Conservation (phyloP, 192 early-diverging fungal genomes). For the Chytriomyces sp. region DNA sequence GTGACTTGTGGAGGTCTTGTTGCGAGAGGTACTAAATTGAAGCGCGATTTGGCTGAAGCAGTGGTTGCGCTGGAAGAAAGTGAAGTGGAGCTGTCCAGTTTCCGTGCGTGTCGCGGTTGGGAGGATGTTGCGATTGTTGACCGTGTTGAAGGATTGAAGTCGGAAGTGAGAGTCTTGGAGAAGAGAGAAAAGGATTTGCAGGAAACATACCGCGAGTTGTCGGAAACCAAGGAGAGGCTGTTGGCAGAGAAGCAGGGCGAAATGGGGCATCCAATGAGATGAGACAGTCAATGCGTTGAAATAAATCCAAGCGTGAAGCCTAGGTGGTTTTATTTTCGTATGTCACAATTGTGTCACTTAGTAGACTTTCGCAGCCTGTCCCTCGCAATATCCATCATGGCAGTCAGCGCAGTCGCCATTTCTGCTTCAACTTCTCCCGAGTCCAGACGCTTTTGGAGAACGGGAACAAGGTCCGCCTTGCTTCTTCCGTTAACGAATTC, state of each 20-base stretch:
- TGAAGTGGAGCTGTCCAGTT: slow-evolving; percentile 32
- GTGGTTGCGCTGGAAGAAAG: slow-evolving; percentile 35
- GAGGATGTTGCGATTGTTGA: slow-evolving; percentile 50
- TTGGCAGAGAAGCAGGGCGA: background rate
- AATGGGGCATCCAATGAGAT: no score
- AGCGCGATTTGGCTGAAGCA: slow-evolving; percentile 53
- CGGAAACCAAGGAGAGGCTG: slow-evolving; percentile 55
- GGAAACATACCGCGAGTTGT: slow-evolving; percentile 66
- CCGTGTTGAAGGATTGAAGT: slow-evolving; percentile 60
- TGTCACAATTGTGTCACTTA: background rate
- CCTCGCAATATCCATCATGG: slow-evolving; percentile 34
- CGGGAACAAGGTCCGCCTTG: slow-evolving; percentile 10
- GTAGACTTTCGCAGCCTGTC: background rate
- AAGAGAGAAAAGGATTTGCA: slow-evolving; percentile 67
- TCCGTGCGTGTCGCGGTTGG: slow-evolving; percentile 24
- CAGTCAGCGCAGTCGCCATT: slow-evolving; percentile 24
- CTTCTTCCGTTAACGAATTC: slow-evolving; percentile 55
- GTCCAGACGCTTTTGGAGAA: slow-evolving; percentile 22
- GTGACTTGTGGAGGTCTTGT: slow-evolving; percentile 86
- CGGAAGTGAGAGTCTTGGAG: slow-evolving; percentile 56
- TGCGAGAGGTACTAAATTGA: slow-evolving; percentile 66
- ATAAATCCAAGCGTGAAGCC: no score
- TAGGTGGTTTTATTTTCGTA: no score
- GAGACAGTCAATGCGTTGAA: no score
- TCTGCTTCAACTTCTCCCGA: slow-evolving; percentile 8